Evolutionary conservation across 768 basidiomycete genomes (phyloP).

Genomic region (Naganishia vaughanmartiniae): DNA sequence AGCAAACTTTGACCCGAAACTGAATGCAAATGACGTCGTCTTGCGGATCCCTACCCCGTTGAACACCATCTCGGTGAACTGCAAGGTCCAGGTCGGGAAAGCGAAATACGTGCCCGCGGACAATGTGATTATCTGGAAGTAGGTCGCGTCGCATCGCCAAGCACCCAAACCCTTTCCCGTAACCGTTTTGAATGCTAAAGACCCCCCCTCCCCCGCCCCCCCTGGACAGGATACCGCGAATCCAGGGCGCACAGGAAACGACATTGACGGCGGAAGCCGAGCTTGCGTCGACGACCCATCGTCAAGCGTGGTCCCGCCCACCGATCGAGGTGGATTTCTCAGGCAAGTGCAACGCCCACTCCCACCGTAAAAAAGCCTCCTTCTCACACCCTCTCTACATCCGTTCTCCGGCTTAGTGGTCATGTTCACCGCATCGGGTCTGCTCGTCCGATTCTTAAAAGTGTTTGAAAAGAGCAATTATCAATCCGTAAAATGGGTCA

Average conservation of each 20-base stretch:
- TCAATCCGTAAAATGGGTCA: slow-evolving; percentile 91
- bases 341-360: slow-evolving; percentile 35
- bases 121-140: slow-evolving; percentile 98
- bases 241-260: slow-evolving; percentile 89
- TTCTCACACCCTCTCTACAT: background rate
- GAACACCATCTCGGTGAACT: slow-evolving; percentile 87
- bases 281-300: slow-evolving; percentile 80
- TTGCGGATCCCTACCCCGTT: slow-evolving; percentile 92
- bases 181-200: too few relatives aligned
- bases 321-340: slow-evolving; percentile 97
- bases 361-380: background rate
- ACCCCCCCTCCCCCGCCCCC: too few relatives aligned
- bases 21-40: slow-evolving; percentile 88
- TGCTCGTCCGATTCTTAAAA: slow-evolving; percentile 94
- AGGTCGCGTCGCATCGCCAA: slow-evolving; percentile 51
- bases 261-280: slow-evolving; percentile 78
- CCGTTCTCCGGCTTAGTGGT: slow-evolving; percentile 62
- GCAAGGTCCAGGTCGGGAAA: slow-evolving; percentile 87
- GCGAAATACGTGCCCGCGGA: slow-evolving; percentile 96
- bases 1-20: slow-evolving; percentile 84
- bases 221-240: slow-evolving; percentile 68
- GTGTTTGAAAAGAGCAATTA: slow-evolving; percentile 96
- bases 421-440: slow-evolving; percentile 95
- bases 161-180: background rate
- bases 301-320: slow-evolving; percentile 95